These are phyloP conservation scores for Westerdykella aurantiaca DNA, from an alignment of 2,329 filamentous ascomycete species.

Conservation along the genomic window DNA sequence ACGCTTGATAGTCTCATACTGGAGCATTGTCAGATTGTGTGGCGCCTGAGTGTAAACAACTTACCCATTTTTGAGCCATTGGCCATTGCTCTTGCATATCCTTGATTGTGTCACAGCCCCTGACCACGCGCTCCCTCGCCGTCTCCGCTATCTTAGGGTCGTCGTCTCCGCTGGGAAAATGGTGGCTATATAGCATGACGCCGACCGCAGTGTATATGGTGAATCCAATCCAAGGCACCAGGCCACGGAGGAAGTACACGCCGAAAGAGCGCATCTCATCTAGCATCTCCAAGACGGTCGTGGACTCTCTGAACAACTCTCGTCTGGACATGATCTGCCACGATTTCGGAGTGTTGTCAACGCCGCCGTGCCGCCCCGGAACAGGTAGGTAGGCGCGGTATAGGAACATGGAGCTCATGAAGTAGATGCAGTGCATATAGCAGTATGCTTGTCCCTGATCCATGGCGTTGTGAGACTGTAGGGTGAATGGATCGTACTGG, in stretches of 20 bases:
- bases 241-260: constrained; percentile 36
- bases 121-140: constrained; percentile 30
- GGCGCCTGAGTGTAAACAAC: neutral
- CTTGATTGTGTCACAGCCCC: constrained; percentile 35
- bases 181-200: constrained; percentile 37
- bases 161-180: constrained; percentile 34
- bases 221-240: constrained; percentile 40
- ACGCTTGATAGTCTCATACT: constrained; percentile 40
- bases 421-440: constrained; percentile 41
- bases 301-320: constrained; percentile 34
- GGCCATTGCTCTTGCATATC: constrained; percentile 41
- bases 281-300: constrained; percentile 37
- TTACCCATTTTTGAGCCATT: constrained; percentile 38
- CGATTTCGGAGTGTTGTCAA: constrained; percentile 28
- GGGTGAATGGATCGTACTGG: constrained; percentile 34
- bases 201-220: constrained; percentile 40
- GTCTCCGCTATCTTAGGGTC: constrained; percentile 30
- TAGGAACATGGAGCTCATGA: constrained; percentile 40
- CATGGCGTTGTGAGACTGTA: constrained; percentile 39
- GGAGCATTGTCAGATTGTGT: neutral
- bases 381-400: constrained; percentile 38
- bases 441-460: constrained; percentile 39
- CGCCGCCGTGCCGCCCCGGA: constrained; percentile 29
- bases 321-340: constrained; percentile 34
- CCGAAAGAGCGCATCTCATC: constrained; percentile 40